Evolutionary conservation across 106 monocot species (phyloP), one percentile per base, ranked within the genome.

Genomic region (Xerophyta viscosa): DNA sequence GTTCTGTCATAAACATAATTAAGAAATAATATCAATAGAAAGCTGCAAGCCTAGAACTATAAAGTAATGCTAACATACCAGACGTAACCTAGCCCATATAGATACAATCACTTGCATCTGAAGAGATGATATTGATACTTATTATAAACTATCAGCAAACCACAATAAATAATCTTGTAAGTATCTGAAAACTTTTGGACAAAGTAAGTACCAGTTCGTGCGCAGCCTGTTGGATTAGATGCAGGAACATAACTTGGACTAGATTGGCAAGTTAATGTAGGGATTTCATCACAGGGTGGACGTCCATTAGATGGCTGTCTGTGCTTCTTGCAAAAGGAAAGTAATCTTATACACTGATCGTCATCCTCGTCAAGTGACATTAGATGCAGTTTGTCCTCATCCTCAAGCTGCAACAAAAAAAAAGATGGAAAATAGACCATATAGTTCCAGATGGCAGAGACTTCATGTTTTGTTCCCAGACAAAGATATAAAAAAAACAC

Each of bases 281-380:
- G 36, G 31, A 30, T 67, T 31, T 74, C 71, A 22, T 82, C 77
- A 42, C 36, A 15, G 41, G 68, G 58, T 30, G 67, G 57, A 13
- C 60, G 73, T 36, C 79, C 77, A 62, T 70, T 73, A 56, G 74
- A 63, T 57, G 84, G 78, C 29, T 82, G 98, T 24, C 76, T 79
- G 41, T 98, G 98, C 68, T 74, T 98, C 74, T 86, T 90, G 59
- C 98, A 98, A 56, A 81, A 98, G 5, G 98, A 98, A 49, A 98
- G 73, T 22, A 98, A 61, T 13, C 86, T 78, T 64, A 98, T 80
- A 47, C 86, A 86, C 20, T 79, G 86, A 58, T 74, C 82, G 50
- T 90, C 86, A 52, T 84, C 84, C 37, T 98, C 98, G n/a, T 89
- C 82, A 66, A 74, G 50, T 54, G 82, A 86, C 71, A 77, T 71